These are phyloP conservation scores for Knoxia roxburghii DNA, from an alignment of 257 asterid species.

Conservation along the genomic window DNA sequence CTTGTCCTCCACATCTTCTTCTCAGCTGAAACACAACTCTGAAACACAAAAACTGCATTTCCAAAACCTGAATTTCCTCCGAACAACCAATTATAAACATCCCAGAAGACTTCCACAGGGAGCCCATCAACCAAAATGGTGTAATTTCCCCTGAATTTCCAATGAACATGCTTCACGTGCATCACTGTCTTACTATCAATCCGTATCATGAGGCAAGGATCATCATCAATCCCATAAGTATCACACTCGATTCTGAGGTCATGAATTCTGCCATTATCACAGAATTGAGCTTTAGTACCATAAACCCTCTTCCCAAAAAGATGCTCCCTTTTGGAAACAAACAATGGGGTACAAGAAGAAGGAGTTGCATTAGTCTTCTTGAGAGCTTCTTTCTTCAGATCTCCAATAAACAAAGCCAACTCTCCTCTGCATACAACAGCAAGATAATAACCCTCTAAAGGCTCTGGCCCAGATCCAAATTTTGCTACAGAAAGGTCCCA, in stretches of 20 bases:
- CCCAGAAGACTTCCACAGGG: conserved; percentile 83
- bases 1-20: conserved; percentile 54
- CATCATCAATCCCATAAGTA: conserved; percentile 40
- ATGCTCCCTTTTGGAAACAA: conserved; percentile 70
- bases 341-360: conserved; percentile 35
- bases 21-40: conserved; percentile 54
- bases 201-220: conserved; percentile 55
- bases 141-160: conserved; percentile 86
- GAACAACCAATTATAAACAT: conserved; percentile 84
- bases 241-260: conserved; percentile 76
- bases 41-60: conserved; percentile 75
- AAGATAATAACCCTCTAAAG: conserved; percentile 66
- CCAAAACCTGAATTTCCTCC: conserved; percentile 56
- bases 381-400: conserved; percentile 72
- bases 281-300: conserved; percentile 63
- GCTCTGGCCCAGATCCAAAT: conserved; percentile 88
- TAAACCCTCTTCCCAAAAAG: conserved; percentile 64
- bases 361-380: conserved; percentile 57
- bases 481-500: conserved; percentile 85
- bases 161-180: conserved; percentile 64
- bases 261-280: conserved; percentile 58
- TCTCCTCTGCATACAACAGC: conserved; percentile 59
- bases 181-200: conserved; percentile 62
- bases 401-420: conserved; percentile 69
- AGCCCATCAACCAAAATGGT: conserved; percentile 71